Percentiles rank a stretch among this genome's conserved stretches.
Evolutionary conservation across 164 flowering plant genomes (phyloP).

Genomic region (Annona cherimola): DNA sequence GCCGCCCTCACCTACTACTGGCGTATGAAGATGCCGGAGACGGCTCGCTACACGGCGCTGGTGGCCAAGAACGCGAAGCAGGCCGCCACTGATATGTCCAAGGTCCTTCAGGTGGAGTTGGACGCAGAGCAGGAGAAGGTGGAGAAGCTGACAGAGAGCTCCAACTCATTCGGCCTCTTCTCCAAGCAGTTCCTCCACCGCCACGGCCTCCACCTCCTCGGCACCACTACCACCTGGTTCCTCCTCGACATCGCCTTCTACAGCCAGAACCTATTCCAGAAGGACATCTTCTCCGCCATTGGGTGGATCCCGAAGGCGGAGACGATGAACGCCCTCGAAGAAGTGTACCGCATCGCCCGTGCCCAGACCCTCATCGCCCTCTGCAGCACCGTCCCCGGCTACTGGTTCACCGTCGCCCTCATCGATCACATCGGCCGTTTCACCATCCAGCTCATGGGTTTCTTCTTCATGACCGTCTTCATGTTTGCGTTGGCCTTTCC

Average conservation of each 20-base stretch:
- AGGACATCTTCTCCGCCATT: conserved; percentile 16
- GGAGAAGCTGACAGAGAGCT: not conserved
- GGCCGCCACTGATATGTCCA: conserved; percentile 39
- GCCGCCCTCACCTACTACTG: conserved; percentile 37
- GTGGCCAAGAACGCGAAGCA: conserved; percentile 36
- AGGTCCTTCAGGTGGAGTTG: conserved; percentile 30
- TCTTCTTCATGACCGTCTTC: conserved; percentile 19
- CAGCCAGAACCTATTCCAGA: conserved; percentile 23
- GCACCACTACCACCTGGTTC: conserved; percentile 26
- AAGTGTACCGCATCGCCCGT: conserved; percentile 13
- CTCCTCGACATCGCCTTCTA: conserved; percentile 18
- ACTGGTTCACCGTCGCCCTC: conserved; percentile 18
- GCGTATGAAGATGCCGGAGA: conserved; percentile 49
- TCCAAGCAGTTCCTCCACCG: conserved; percentile 24
- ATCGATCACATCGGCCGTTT: conserved; percentile 18
- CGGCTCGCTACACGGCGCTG: conserved; percentile 45
- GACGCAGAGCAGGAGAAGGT: conserved; percentile 28
- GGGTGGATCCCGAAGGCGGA: conserved; percentile 17
- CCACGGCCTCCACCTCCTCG: conserved; percentile 33
- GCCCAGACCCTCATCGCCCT: conserved; percentile 25
- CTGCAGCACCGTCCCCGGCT: conserved; percentile 22
- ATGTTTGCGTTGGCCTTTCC: conserved; percentile 21
- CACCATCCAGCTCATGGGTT: conserved; percentile 17
- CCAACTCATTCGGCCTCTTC: conserved; percentile 23
- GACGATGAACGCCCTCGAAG: conserved; percentile 17